Evolutionary conservation across 1,139 yeast species (phyloP).

Genomic region (Pneumocystis jirovecii): DNA sequence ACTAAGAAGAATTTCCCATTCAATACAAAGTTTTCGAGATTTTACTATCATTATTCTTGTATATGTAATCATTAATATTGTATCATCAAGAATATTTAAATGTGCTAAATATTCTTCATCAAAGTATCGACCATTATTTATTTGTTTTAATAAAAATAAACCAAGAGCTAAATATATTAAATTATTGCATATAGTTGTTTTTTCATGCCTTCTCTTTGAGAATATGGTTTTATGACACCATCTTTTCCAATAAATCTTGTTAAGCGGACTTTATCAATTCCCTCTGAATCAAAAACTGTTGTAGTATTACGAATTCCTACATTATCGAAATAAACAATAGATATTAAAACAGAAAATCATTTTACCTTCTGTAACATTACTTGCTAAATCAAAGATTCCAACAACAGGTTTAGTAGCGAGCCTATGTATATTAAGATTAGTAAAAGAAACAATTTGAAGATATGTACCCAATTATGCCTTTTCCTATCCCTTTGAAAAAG

Average conservation of each 20-base stretch:
- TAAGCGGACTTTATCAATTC: conserved; percentile 63
- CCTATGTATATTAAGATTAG: neutral
- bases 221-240: conserved; percentile 56
- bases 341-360: neutral
- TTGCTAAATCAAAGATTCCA: conserved; percentile 84
- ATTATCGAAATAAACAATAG: neutral
- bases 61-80: conserved; percentile 63
- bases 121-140: conserved; percentile 64
- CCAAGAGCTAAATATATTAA: conserved; percentile 34
- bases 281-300: conserved; percentile 71
- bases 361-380: conserved; percentile 58
- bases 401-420: conserved; percentile 93
- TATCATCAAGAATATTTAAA: conserved; percentile 52
- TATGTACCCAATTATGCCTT: conserved; percentile 62
- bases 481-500: conserved; percentile 83
- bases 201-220: conserved; percentile 57
- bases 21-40: conserved; percentile 42
- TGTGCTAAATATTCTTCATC: conserved; percentile 75
- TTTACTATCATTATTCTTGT: conserved; percentile 54
- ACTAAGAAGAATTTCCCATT: conserved; percentile 53
- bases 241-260: conserved; percentile 64
- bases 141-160: conserved; percentile 74
- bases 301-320: conserved; percentile 79
- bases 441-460: neutral
- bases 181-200: neutral